A percentile compares a stretch with the other conserved stretches of the same genome.
Conservation (phyloP, 148 eudicot species). For the Mesembryanthemum crystallinum region DNA sequence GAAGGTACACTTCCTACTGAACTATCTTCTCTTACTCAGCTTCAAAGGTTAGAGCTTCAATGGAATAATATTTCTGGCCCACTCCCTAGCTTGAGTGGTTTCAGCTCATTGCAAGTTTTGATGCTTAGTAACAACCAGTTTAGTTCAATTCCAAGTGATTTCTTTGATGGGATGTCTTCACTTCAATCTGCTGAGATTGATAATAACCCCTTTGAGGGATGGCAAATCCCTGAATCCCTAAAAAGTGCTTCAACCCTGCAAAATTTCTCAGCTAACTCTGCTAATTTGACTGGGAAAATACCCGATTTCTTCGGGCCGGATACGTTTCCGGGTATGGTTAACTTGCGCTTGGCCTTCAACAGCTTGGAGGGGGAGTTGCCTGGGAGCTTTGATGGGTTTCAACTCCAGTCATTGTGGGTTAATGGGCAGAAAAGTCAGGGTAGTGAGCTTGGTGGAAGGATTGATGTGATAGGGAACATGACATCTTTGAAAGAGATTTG, state of each 20-base stretch:
- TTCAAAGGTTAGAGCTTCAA: constrained; percentile 77
- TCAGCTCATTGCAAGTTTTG: constrained; percentile 58
- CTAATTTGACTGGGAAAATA: constrained; percentile 57
- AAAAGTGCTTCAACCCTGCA: constrained; percentile 55
- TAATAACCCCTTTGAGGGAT: constrained; percentile 63
- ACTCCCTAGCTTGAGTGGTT: constrained; percentile 58
- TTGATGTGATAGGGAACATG: constrained; percentile 85
- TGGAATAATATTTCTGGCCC: constrained; percentile 81
- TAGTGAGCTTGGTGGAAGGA: constrained; percentile 52
- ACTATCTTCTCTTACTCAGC: constrained; percentile 46
- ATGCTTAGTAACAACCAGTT: constrained; percentile 73
- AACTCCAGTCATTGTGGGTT: constrained; percentile 81
- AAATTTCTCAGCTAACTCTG: constrained; percentile 81
- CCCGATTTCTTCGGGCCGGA: constrained; percentile 76
- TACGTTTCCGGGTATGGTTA: constrained; percentile 62
- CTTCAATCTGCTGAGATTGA: constrained; percentile 75
- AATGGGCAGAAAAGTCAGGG: constrained; percentile 69
- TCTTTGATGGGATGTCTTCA: constrained; percentile 62
- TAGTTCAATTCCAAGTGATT: constrained; percentile 57
- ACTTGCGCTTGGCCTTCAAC: constrained; percentile 73
- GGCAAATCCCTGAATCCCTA: constrained; percentile 69
- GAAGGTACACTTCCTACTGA: constrained; percentile 71
- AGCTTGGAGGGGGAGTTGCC: constrained; percentile 75
- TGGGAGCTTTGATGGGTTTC: constrained; percentile 58
- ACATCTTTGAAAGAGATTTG: constrained; percentile 76